These are phyloP conservation scores for Cercospora janseana DNA, from an alignment of 2,329 filamentous ascomycete genomes.

Conservation along the genomic window DNA sequence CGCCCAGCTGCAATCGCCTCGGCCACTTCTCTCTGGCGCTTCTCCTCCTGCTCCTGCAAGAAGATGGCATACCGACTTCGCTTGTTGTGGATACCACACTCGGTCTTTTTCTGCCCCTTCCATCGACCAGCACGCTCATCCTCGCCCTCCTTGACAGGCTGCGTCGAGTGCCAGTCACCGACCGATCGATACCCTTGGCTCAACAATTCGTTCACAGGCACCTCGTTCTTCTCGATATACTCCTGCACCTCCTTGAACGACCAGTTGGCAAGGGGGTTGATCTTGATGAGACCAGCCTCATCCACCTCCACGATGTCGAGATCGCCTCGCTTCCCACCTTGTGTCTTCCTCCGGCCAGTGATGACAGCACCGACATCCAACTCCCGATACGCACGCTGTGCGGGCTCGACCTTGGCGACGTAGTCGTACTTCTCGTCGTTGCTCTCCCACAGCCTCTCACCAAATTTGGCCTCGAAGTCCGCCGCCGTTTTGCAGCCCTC, in stretches of 20 bases:
- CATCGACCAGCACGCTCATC: conserved; percentile 94
- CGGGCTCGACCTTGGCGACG: conserved; percentile 95
- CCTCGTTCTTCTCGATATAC: conserved; percentile 81
- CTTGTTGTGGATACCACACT: conserved; percentile 99
- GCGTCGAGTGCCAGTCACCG: conserved; percentile 97
- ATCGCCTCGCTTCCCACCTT: conserved; percentile 87
- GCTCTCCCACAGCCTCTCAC: conserved; percentile 77
- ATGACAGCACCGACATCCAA: conserved; percentile 86
- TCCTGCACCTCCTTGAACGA: conserved; percentile 82
- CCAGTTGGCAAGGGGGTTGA: conserved; percentile 97
- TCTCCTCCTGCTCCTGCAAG: conserved; percentile 68
- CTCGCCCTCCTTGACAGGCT: conserved; percentile 82
- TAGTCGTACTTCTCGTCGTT: conserved; percentile 93
- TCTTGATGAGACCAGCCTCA: conserved; percentile 87
- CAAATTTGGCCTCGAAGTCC: conserved; percentile 80
- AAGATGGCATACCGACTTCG: conserved; percentile 89
- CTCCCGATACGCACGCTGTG: conserved; percentile 83
- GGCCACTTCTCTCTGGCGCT: conserved; percentile 58
- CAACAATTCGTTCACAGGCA: conserved; percentile 90
- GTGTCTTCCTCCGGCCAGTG: conserved; percentile 85
- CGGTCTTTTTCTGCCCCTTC: conserved; percentile 94
- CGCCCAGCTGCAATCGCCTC: conserved; percentile 38
- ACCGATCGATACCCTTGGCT: conserved; percentile 97
- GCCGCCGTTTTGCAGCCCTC: conserved; percentile 67
- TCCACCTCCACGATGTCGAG: conserved; percentile 92